Percentiles rank a stretch among this genome's conserved stretches.
phyloP scores from a whole-genome alignment of 73 alveolate genomes.

The Stentor roeselii region DNA sequence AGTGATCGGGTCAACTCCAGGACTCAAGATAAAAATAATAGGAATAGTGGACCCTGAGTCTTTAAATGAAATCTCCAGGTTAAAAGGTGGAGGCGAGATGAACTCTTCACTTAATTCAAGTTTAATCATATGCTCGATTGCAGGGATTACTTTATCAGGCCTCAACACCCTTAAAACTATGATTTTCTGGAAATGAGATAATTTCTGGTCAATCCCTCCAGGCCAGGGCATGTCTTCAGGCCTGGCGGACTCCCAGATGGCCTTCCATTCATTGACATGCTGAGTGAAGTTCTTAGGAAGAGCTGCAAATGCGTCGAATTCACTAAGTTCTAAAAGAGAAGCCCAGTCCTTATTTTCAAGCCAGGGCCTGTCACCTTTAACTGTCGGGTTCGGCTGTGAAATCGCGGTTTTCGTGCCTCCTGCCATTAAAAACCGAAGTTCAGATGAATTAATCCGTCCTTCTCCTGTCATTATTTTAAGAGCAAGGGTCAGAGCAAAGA shows the following conservation, averaged over 20 bases:
- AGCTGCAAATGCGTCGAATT: conserved; percentile 57
- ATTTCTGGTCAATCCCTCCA: conserved; percentile 64
- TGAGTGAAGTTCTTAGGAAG: conserved; percentile 79
- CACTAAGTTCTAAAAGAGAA: conserved; percentile 74
- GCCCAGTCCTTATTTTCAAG: conserved; percentile 83
- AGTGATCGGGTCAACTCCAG: conserved; percentile 99
- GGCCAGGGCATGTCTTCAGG: conserved; percentile 93
- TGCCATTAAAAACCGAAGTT: conserved; percentile 82
- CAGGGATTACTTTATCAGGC: conserved; percentile 95
- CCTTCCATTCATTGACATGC: conserved; percentile 83
- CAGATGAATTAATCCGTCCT: conserved; percentile 47
- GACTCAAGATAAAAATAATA: conserved; percentile 89
- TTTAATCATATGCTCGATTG: conserved; percentile 79
- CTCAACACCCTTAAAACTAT: conserved; percentile 83
- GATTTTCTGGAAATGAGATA: conserved; percentile 70
- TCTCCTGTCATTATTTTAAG: conserved; percentile 70
- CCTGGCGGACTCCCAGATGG: conserved; percentile 69
- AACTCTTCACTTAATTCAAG: conserved; percentile 86
- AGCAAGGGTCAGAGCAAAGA: conserved; percentile 83
- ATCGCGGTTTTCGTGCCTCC: conserved; percentile 87
- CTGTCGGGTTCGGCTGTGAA: conserved; percentile 79
- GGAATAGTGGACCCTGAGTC: conserved; percentile 93
- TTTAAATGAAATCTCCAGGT: conserved; percentile 81
- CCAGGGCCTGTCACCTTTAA: conserved; percentile 74
- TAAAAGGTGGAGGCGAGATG: conserved; percentile 94